Evolutionary conservation across 1,284 basidiomycete genomes (phyloP).

Genomic region (Fomitiporia mediterranea): DNA sequence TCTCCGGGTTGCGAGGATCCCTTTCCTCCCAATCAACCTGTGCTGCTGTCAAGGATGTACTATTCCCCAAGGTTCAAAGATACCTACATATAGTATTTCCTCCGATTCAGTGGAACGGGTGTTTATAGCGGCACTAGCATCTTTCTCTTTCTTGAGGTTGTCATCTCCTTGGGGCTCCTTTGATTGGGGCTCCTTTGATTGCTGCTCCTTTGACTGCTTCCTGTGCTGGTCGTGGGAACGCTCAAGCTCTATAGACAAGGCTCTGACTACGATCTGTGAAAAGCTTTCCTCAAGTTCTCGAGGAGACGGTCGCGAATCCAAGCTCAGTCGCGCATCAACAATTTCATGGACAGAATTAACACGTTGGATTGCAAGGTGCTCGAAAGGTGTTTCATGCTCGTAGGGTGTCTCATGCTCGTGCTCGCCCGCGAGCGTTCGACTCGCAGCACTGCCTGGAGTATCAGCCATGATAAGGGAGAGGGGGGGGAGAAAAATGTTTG

Average conservation of each 20-base stretch:
- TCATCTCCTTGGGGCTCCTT: conserved; percentile 10
- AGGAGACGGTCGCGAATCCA: conserved; percentile 25
- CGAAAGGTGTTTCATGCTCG: conserved; percentile 17
- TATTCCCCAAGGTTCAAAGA: neutral
- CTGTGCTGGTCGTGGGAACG: conserved; percentile 1
- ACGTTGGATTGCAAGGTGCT: conserved; percentile 10
- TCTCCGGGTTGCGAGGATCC: conserved; percentile 52
- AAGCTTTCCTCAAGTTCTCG: conserved; percentile 27
- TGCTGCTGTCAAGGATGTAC: neutral
- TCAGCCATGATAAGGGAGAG: conserved; percentile 5
- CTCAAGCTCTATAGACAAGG: neutral
- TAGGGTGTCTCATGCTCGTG: conserved; percentile 12
- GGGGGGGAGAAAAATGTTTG: neutral
- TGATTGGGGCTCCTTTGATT: too few species aligned
- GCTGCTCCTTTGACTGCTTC: neutral
- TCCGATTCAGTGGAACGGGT: conserved; percentile 3
- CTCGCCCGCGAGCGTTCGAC: conserved; percentile 7
- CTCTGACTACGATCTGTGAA: conserved; percentile 24
- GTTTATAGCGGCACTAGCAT: conserved; percentile 22
- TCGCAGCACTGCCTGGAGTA: conserved; percentile 1
- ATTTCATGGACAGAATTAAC: conserved; percentile 26
- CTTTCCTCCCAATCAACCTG: conserved; percentile 55
- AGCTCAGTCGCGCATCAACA: conserved; percentile 30
- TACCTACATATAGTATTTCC: conserved; percentile 31
- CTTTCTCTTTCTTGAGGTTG: conserved; percentile 23